Percentiles rank a stretch among this genome's conserved stretches.
Evolutionary conservation across 345 rosid genomes (phyloP).

Genomic region (Rubroshorea leprosula): DNA sequence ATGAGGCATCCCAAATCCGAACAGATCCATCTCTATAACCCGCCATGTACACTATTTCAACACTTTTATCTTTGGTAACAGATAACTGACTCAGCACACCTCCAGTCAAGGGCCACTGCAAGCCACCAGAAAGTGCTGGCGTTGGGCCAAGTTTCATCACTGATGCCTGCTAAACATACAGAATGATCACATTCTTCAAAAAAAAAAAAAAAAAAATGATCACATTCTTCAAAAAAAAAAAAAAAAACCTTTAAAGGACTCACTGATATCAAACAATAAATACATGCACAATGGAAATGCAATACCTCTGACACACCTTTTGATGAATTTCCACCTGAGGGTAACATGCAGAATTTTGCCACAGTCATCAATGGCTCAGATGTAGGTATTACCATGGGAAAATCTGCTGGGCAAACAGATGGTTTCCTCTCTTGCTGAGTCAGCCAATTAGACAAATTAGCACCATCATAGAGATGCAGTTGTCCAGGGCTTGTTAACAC

Average conservation of each 20-base stretch:
- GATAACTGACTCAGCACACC: slow-evolving; percentile 47
- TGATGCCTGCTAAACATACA: slow-evolving; percentile 24
- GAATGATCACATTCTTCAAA: neutral
- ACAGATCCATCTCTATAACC: slow-evolving; percentile 69
- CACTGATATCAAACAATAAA: slow-evolving; percentile 3
- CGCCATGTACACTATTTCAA: slow-evolving; percentile 47
- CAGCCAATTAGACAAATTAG: slow-evolving; percentile 34
- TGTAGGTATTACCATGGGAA: slow-evolving; percentile 41
- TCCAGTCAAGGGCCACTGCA: slow-evolving; percentile 60
- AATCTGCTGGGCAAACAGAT: slow-evolving; percentile 32
- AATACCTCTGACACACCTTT: slow-evolving; percentile 47
- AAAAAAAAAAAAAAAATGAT: slow-evolving; percentile 4
- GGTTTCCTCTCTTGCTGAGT: slow-evolving; percentile 45
- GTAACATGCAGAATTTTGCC: slow-evolving; percentile 32
- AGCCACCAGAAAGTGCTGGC: slow-evolving; percentile 18
- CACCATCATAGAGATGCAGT: slow-evolving; percentile 47
- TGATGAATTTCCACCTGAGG: slow-evolving; percentile 28
- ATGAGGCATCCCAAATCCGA: slow-evolving; percentile 56
- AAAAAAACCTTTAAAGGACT: slow-evolving; percentile 10
- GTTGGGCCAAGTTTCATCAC: slow-evolving; percentile 21
- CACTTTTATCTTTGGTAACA: slow-evolving; percentile 22
- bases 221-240: neutral
- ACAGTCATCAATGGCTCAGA: slow-evolving; percentile 46
- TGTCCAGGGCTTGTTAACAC: slow-evolving; percentile 66
- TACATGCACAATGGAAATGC: slow-evolving; percentile 7